Base-by-base conservation (phyloP, 352 stramenopile genomes). In the Globisporangium perplexum region DNA sequence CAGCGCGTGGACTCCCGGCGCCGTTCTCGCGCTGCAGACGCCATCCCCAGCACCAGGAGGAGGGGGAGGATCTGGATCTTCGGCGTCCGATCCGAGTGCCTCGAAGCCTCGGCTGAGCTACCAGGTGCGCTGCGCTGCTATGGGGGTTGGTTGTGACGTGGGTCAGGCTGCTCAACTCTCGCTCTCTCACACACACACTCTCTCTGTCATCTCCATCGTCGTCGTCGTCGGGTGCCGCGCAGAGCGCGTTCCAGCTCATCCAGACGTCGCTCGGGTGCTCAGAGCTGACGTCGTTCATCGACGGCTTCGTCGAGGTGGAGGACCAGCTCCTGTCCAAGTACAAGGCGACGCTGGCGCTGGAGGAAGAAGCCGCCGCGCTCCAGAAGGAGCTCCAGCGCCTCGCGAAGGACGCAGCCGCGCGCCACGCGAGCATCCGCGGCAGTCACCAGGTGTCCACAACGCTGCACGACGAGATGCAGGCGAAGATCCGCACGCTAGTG, bases 271-370 rank as follows among this genome's bases (percentile, higher is more conserved):
- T 84, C 18, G 69, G 59, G 0, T 59, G 54, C 33, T 35, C 51
- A 15, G 52, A 67, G 7, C 10, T 83, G 10, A 39, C 51, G 2
- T 48, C 58, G 3, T 86, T 88, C 35, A 66, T 81, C n/a, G 36
- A 66, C 10, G 52, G 68, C 28, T 90, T 90, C 47, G 64, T 71
- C 7, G 52, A 63, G 14, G 79, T 68, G 0, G 80, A 90, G 44
- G 68, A 88, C 47, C 69, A 84, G 45, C 55, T 90, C 5, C 54
- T 90, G 1, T 83, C 77, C 4, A 84, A 83, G 53, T 86, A 90
- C 59, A 76, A 78, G 38, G 63, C 71, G 20, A 80, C 72, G 12
- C 36, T 76, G 18, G 58, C 65, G n/a, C 53, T 90, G 2, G 58
- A 78, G 12, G 77, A 85, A 22, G 75, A 90, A 61, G 55, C 73